Conservation (phyloP, 768 basidiomycete genomes). For the Xerocomus brunneocitrinus region DNA sequence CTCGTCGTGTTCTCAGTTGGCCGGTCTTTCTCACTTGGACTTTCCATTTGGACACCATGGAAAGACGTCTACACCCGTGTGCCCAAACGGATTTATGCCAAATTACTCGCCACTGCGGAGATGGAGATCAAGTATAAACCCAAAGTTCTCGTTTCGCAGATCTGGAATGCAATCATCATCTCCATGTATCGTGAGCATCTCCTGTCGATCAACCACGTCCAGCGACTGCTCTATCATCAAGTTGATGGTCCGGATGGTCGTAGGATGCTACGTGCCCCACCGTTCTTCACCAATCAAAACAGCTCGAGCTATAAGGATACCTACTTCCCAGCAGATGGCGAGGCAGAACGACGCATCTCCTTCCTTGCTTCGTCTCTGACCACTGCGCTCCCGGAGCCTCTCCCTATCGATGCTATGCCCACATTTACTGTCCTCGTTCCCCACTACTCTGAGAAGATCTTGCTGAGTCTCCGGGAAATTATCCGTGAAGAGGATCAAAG, state of each 20-base stretch:
- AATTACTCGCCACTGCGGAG: slow-evolving; percentile 89
- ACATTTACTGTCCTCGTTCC: slow-evolving; percentile 99
- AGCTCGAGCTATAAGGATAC: slow-evolving; percentile 63
- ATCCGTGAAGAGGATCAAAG: slow-evolving; percentile 97
- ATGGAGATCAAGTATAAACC: slow-evolving; percentile 99
- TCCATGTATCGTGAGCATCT: slow-evolving; percentile 99
- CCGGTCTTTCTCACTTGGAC: slow-evolving; percentile 85
- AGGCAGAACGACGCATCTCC: slow-evolving; percentile 96
- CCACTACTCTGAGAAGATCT: slow-evolving; percentile 98
- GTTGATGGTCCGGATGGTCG: slow-evolving; percentile 86
- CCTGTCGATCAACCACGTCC: slow-evolving; percentile 96
- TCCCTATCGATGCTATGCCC: slow-evolving; percentile 98
- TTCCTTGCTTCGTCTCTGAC: slow-evolving; percentile 99
- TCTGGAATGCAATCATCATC: slow-evolving; percentile 99
- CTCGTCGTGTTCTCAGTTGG: slow-evolving; percentile 90
- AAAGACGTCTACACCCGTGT: slow-evolving; percentile 93
- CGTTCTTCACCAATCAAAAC: slow-evolving; percentile 95
- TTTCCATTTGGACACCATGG: slow-evolving; percentile 99
- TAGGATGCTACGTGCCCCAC: slow-evolving; percentile 90
- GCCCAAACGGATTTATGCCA: slow-evolving; percentile 97
- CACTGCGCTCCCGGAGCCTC: slow-evolving; percentile 89
- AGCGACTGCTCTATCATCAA: slow-evolving; percentile 95
- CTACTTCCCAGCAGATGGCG: slow-evolving; percentile 92
- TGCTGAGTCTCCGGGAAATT: slow-evolving; percentile 94
- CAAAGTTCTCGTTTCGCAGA: slow-evolving; percentile 97